Base-by-base conservation (phyloP, 139 green algal species). In the Picochlorum costavermella region DNA sequence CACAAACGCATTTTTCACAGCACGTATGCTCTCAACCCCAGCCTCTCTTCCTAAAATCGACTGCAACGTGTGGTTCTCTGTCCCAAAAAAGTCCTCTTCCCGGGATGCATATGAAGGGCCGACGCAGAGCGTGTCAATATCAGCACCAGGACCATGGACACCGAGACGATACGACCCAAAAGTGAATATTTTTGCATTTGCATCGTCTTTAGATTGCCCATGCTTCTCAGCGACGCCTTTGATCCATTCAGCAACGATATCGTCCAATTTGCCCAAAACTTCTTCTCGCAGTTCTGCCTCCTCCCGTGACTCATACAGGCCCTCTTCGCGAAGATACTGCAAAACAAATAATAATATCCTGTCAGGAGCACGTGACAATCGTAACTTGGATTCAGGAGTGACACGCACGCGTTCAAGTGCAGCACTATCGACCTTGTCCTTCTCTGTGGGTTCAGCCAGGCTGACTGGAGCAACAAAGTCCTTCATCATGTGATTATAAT, bases 61-160 rank as follows among this genome's bases (percentile, higher is more conserved):
- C 49, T 81, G 73, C 50, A 82, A 20, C 23, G 68, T 56, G 69
- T 88, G 75, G 13, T 76, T 68, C 58, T 85, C 75, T 3, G 40
- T 50, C 4, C 91, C 92, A 71, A 98, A 98, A 53, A 98, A 97
- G 65, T 98, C 81, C 12, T 73, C 68, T n/a, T 95, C 82, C 2
- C 89, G 73, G 4, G 65, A 77, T 6, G 80, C 77, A 61, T 90
- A 88, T 6, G 56, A 67, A 5, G 92, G 92, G 0, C 92, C 92
- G 12, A 98, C 81, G 50, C 87, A 95, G 37, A 98, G 76, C 6
- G 90, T 96, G 67, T 98, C 92, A 71, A 98, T 97, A 75, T 98
- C 92, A 61, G 82, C 80, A 10, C 92, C 92, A 82, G 92, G 92
- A 0, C 86, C 88, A 68, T 98, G 89, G 60, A 97, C 89, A 2